Evolutionary conservation across 805 yeast species (phyloP).

Genomic region (Metschnikowia gelsemii): DNA sequence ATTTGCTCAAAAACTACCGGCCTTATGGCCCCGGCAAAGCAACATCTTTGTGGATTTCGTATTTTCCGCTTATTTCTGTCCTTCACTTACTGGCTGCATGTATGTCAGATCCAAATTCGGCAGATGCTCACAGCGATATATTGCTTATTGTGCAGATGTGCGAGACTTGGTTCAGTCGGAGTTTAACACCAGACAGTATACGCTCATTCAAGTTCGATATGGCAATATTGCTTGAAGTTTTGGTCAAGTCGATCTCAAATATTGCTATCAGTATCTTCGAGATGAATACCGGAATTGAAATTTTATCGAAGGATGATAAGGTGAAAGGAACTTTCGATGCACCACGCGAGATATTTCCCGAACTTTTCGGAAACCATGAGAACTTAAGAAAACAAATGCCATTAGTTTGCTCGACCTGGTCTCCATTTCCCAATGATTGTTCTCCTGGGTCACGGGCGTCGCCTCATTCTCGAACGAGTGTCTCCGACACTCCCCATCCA

Average conservation of each 20-base stretch:
- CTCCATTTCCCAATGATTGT: conserved; percentile 11
- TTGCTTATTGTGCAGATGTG: conserved; percentile 26
- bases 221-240: conserved; percentile 17
- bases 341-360: conserved; percentile 20
- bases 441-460: conserved; percentile 3
- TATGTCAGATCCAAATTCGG: conserved; percentile 30
- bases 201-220: conserved; percentile 9
- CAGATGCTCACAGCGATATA: conserved; percentile 30
- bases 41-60: conserved; percentile 32
- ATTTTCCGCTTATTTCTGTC: conserved; percentile 34
- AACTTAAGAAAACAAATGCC: conserved; percentile 4
- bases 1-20: conserved; percentile 24
- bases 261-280: conserved; percentile 26
- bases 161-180: conserved; percentile 12
- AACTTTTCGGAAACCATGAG: conserved; percentile 11
- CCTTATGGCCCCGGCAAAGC: conserved; percentile 22
- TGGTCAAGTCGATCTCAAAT: conserved; percentile 24
- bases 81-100: conserved; percentile 31
- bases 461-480: neutral
- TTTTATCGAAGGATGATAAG: conserved; percentile 15
- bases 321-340: conserved; percentile 20
- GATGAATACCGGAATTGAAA: conserved; percentile 18
- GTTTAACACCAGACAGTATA: conserved; percentile 7
- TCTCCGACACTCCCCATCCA: neutral
- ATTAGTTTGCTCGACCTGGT: conserved; percentile 6